Conservation (phyloP, 208 protist genomes). For the Wallacemonas sp. region DNA sequence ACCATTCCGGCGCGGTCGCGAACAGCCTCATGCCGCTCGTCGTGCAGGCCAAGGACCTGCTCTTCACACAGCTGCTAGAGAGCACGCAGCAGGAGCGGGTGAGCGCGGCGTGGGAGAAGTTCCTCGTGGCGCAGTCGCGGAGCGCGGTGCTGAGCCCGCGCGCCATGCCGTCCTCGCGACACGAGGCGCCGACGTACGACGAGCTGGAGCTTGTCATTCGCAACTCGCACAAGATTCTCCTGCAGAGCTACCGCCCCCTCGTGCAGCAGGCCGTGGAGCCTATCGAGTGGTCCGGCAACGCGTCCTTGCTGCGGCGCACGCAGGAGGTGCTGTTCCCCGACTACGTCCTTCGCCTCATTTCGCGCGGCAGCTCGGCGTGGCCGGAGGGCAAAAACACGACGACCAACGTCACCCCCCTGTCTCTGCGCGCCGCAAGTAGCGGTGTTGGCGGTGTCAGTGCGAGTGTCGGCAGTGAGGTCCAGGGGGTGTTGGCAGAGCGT, state of each 20-base stretch:
- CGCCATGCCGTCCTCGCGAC: not conserved
- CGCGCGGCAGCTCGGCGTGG: not conserved
- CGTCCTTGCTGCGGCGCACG: constrained; percentile 18
- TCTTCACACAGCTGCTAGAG: constrained; percentile 71
- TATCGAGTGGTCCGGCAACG: constrained; percentile 34
- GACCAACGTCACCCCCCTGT: not conserved
- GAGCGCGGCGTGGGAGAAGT: constrained; percentile 57
- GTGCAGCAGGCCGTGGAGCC: constrained; percentile 38
- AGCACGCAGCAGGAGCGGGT: constrained; percentile 71
- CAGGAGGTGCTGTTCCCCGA: constrained; percentile 35
- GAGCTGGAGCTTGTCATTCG: constrained; percentile 45
- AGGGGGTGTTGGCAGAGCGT: not conserved
- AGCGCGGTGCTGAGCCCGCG: not conserved
- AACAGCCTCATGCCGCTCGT: constrained; percentile 44
- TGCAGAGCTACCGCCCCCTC: constrained; percentile 36
- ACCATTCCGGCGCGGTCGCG: constrained; percentile 15
- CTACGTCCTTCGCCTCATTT: constrained; percentile 37
- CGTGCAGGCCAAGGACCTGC: constrained; percentile 42
- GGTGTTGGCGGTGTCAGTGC: too few species aligned
- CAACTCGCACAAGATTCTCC: constrained; percentile 34
- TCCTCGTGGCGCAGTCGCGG: constrained; percentile 14
- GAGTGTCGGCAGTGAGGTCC: not conserved
- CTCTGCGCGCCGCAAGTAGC: not conserved
- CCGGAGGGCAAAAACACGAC: not conserved
- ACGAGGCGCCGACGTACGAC: constrained; percentile 41